These are phyloP conservation scores for Tolypocladium ophioglossoides DNA, from an alignment of 2,329 filamentous ascomycete genomes.

Conservation along the genomic window DNA sequence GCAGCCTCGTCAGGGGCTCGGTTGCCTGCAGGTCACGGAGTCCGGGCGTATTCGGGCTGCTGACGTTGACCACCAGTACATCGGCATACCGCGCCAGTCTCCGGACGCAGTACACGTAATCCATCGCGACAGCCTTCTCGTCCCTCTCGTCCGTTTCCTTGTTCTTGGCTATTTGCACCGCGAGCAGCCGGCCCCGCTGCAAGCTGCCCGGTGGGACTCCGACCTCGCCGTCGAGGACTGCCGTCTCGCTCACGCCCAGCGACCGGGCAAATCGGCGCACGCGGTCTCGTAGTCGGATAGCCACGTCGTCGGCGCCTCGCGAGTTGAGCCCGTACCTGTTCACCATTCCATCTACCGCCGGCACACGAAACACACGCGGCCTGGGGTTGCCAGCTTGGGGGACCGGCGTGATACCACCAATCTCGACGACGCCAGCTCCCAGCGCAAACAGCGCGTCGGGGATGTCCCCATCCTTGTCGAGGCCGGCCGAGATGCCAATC, in stretches of 20 bases:
- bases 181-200: constrained; percentile 61
- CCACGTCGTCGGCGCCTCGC: constrained; percentile 78
- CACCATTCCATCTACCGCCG: constrained; percentile 75
- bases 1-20: constrained; percentile 69
- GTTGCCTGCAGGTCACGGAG: constrained; percentile 77
- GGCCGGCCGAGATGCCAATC: constrained; percentile 85
- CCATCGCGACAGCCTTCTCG: constrained; percentile 66
- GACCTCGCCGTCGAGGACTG: constrained; percentile 67
- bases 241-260: constrained; percentile 58
- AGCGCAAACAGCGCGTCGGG: constrained; percentile 75
- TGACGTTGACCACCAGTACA: constrained; percentile 95
- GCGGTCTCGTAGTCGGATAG: constrained; percentile 64
- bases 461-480: constrained; percentile 90
- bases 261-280: constrained; percentile 66
- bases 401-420: constrained; percentile 81
- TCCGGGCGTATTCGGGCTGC: constrained; percentile 90
- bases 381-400: constrained; percentile 81
- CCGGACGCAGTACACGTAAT: constrained; percentile 84
- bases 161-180: constrained; percentile 95
- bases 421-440: constrained; percentile 79
- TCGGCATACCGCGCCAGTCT: constrained; percentile 81
- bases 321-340: constrained; percentile 96
- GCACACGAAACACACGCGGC: constrained; percentile 79
- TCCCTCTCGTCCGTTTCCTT: constrained; percentile 81
- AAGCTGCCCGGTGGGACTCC: constrained; percentile 77